These are phyloP conservation scores for Pyrenophora teres DNA, from an alignment of 2,329 filamentous ascomycete species.

Conservation along the genomic window DNA sequence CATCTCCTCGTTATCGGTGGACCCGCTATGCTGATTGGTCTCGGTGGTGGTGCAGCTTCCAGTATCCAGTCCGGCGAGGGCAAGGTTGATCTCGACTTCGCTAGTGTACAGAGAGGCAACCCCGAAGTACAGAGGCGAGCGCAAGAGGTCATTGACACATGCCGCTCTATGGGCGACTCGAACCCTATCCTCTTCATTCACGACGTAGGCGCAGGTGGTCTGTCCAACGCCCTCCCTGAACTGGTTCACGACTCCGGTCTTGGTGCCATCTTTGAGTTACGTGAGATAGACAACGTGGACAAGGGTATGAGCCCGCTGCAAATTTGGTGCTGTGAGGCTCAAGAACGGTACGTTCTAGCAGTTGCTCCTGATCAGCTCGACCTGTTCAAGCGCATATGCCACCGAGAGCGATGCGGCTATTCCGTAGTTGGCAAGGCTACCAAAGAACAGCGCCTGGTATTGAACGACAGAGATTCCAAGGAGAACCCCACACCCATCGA, in stretches of 20 bases:
- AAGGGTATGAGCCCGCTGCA: slow-evolving; percentile 91
- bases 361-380: slow-evolving; percentile 82
- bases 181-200: slow-evolving; percentile 97
- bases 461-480: slow-evolving; percentile 79
- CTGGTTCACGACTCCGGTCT: slow-evolving; percentile 89
- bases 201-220: slow-evolving; percentile 91
- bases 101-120: slow-evolving; percentile 95
- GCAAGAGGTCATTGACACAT: slow-evolving; percentile 98
- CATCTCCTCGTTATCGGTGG: slow-evolving; percentile 92
- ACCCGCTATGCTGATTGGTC: slow-evolving; percentile 95
- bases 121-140: slow-evolving; percentile 94
- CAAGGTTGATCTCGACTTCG: slow-evolving; percentile 91
- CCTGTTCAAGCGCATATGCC: slow-evolving; percentile 68
- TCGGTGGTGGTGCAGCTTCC: slow-evolving; percentile 93
- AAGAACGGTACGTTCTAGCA: slow-evolving; percentile 93
- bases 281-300: slow-evolving; percentile 89
- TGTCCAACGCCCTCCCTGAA: slow-evolving; percentile 83
- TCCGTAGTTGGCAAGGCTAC: slow-evolving; percentile 85
- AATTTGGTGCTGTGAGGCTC: slow-evolving; percentile 97
- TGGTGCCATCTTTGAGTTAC: slow-evolving; percentile 90
- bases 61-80: slow-evolving; percentile 86
- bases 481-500: slow-evolving; percentile 81
- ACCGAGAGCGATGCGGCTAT: slow-evolving; percentile 87
- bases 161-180: slow-evolving; percentile 77
- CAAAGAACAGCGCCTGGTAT: slow-evolving; percentile 72